Evolutionary conservation across 1,139 yeast genomes (phyloP).

Genomic region (Magnusiomyces suaveolens): DNA sequence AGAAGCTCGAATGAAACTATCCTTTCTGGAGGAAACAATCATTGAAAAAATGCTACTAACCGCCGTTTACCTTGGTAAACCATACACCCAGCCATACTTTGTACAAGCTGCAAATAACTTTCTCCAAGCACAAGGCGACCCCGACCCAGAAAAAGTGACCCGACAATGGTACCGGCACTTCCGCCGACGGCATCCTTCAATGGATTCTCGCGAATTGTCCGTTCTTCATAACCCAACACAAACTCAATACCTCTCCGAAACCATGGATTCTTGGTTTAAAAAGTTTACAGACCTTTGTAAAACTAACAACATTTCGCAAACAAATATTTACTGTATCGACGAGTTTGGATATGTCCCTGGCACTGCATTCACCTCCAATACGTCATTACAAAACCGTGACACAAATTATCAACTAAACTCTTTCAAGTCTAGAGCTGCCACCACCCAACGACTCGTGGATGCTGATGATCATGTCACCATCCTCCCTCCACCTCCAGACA

Average conservation of each 20-base stretch:
- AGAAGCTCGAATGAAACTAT: conserved; percentile 15
- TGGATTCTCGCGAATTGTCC: conserved; percentile 12
- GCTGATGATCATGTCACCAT: background rate
- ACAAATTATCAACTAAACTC: background rate
- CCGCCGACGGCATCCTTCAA: conserved; percentile 13
- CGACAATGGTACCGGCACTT: conserved; percentile 16
- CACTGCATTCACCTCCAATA: conserved; percentile 4
- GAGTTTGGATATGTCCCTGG: conserved; percentile 10
- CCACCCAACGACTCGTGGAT: background rate
- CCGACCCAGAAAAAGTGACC: conserved; percentile 11
- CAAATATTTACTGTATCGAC: conserved; percentile 13
- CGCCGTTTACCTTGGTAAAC: conserved; percentile 11
- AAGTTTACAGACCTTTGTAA: conserved; percentile 10
- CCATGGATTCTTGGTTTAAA: conserved; percentile 9
- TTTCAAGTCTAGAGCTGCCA: background rate
- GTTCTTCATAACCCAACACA: conserved; percentile 10
- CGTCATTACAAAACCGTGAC: background rate
- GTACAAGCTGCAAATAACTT: conserved; percentile 14
- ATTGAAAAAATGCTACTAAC: conserved; percentile 13
- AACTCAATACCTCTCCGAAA: conserved; percentile 4
- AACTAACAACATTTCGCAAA: conserved; percentile 7
- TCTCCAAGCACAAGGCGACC: conserved; percentile 15
- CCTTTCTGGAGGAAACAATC: conserved; percentile 13
- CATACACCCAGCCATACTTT: conserved; percentile 13
- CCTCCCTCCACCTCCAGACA: background rate